Percentiles rank a stretch among this genome's conserved stretches.
These are phyloP conservation scores for Trebouxia sp. DNA, from an alignment of 139 green algal species.

Conservation along the genomic window DNA sequence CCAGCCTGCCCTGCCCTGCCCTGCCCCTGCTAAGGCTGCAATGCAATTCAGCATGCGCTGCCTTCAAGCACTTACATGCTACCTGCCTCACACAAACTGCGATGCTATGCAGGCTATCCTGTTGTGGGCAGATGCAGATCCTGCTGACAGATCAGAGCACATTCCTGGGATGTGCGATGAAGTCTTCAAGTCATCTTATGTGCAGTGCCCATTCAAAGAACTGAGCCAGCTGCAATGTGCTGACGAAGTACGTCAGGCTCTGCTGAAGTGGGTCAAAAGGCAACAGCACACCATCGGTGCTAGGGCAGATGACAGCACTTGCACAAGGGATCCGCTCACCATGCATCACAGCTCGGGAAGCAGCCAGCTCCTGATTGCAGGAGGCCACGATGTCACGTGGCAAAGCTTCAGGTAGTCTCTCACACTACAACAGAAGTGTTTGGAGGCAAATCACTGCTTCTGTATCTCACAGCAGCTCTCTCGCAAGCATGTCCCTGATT, in stretches of 20 bases:
- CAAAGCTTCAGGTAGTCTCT: constrained; percentile 19
- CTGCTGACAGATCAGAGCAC: neutral
- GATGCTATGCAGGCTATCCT: neutral
- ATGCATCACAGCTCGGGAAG: neutral
- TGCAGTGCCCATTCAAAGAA: neutral
- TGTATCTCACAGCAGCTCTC: too few species aligned
- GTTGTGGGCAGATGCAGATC: neutral
- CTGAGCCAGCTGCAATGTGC: neutral
- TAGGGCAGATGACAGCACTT: neutral
- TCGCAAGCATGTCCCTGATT: too few species aligned
- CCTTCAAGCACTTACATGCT: too few species aligned
- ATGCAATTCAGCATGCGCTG: too few species aligned
- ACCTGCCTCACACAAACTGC: too few species aligned
- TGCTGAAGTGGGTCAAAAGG: neutral
- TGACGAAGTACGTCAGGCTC: neutral
- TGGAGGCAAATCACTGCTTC: too few species aligned
- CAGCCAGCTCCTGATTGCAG: constrained; percentile 18
- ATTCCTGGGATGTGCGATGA: neutral
- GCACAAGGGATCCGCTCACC: neutral
- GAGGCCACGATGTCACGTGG: constrained; percentile 32
- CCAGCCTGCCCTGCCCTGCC: neutral
- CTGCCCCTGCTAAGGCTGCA: too few species aligned
- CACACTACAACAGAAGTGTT: too few species aligned
- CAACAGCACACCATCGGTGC: neutral
- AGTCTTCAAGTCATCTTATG: too few species aligned